phyloP scores from a whole-genome alignment of 768 basidiomycete genomes.

The Suillus subalutaceus region DNA sequence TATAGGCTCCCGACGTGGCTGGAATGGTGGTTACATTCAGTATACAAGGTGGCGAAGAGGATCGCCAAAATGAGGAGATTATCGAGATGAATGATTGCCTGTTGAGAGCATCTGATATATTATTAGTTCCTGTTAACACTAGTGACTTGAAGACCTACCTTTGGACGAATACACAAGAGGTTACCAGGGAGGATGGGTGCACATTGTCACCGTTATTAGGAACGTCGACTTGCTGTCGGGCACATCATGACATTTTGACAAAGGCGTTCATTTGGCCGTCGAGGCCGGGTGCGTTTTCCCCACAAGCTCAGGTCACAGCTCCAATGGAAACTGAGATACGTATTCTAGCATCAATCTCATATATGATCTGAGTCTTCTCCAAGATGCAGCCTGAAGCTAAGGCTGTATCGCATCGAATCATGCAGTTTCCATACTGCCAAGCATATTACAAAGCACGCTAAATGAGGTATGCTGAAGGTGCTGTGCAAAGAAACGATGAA shows the following conservation, averaged over 20 bases:
- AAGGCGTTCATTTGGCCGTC: background rate
- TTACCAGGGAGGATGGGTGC: background rate
- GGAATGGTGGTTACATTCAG: background rate
- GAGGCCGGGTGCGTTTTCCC: background rate
- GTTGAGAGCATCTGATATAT: background rate
- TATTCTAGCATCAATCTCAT: background rate
- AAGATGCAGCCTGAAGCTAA: background rate
- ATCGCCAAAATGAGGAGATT: conserved; percentile 10
- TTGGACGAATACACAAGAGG: background rate
- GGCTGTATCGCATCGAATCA: background rate
- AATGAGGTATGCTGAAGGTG: background rate
- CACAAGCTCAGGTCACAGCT: background rate
- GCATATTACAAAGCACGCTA: background rate
- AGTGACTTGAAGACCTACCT: background rate
- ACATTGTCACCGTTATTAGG: background rate
- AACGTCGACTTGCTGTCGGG: background rate
- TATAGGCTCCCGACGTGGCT: background rate
- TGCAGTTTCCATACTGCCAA: conserved; percentile 3
- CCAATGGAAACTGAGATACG: background rate
- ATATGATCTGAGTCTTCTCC: background rate
- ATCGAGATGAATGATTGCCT: conserved; percentile 3
- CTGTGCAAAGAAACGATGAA: conserved; percentile 7
- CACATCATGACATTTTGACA: background rate
- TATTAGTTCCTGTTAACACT: background rate
- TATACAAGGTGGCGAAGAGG: background rate